Evolutionary conservation across 2,329 filamentous ascomycete genomes (phyloP).

Genomic region (Venturia carpophila): DNA sequence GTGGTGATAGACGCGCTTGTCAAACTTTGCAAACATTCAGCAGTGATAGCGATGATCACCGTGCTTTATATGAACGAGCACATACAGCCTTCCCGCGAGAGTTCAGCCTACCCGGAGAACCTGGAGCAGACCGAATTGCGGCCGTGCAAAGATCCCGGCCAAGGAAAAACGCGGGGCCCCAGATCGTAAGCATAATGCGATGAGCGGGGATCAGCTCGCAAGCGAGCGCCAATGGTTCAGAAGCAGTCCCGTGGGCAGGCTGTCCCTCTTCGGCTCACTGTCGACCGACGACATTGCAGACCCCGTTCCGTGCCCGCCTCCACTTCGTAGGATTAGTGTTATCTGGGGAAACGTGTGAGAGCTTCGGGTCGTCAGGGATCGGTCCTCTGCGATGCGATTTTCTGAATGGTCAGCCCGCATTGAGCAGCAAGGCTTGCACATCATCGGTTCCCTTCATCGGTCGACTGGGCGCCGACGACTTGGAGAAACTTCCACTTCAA

Average conservation of each 20-base stretch:
- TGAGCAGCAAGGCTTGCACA: background rate
- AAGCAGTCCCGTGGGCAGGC: background rate
- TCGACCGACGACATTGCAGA: background rate
- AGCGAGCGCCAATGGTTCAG: background rate
- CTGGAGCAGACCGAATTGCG: background rate
- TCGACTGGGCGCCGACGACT: background rate
- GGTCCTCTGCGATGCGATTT: background rate
- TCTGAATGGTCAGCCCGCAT: background rate
- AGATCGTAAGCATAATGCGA: background rate
- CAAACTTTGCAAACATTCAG: background rate
- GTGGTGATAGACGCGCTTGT: background rate
- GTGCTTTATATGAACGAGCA: conserved; percentile 4
- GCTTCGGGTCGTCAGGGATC: background rate
- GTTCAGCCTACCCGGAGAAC: conserved; percentile 5
- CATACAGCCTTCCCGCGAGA: conserved; percentile 4
- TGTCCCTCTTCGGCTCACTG: background rate
- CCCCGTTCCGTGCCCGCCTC: background rate
- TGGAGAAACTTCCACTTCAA: no score
- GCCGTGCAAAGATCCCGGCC: background rate
- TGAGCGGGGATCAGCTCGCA: background rate
- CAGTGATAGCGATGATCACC: background rate
- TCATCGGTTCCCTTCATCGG: background rate
- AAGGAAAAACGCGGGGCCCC: conserved; percentile 6
- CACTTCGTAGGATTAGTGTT: background rate
- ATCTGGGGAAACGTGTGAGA: background rate